These are phyloP conservation scores for Laguncularia racemosa DNA, from an alignment of 345 rosid species.

Conservation along the genomic window DNA sequence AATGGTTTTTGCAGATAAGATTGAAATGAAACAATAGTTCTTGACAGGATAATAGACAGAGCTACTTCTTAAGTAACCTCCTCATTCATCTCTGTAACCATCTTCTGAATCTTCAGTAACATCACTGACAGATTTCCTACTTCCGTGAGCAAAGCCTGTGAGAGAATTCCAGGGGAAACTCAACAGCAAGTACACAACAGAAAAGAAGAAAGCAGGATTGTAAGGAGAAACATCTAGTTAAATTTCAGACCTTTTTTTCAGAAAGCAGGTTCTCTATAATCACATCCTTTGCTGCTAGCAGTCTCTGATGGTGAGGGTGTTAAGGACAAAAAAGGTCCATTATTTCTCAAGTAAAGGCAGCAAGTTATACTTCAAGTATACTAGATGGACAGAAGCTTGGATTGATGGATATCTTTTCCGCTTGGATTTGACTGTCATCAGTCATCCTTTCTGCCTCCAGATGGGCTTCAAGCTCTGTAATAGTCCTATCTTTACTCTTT, in stretches of 20 bases:
- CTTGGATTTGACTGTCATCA: conserved; percentile 31
- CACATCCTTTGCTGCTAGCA: conserved; percentile 45
- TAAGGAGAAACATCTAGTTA: conserved; percentile 8
- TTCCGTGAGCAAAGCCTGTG: conserved; percentile 56
- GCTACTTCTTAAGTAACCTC: conserved; percentile 38
- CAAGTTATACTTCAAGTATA: conserved; percentile 3
- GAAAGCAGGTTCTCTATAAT: conserved; percentile 49
- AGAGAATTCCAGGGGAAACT: neutral
- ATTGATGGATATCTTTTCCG: conserved; percentile 63
- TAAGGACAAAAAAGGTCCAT: conserved; percentile 31
- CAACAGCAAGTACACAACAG: conserved; percentile 11
- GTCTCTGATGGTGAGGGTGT: conserved; percentile 66
- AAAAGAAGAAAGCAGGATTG: conserved; percentile 7
- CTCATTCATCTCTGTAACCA: conserved; percentile 46
- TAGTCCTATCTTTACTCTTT: conserved; percentile 39
- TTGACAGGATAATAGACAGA: conserved; percentile 10
- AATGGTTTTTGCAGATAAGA: neutral
- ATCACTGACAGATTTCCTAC: conserved; percentile 39
- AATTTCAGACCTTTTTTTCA: conserved; percentile 56
- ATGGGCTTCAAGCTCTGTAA: conserved; percentile 49
- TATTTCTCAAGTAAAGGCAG: conserved; percentile 1
- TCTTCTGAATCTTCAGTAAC: conserved; percentile 52
- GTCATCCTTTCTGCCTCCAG: conserved; percentile 41
- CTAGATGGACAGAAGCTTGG: neutral
- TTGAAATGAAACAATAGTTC: conserved; percentile 1